A percentile compares a stretch with the other conserved stretches of the same genome.
These are phyloP conservation scores for Brassica carinata DNA, from an alignment of 345 rosid species.

Conservation along the genomic window DNA sequence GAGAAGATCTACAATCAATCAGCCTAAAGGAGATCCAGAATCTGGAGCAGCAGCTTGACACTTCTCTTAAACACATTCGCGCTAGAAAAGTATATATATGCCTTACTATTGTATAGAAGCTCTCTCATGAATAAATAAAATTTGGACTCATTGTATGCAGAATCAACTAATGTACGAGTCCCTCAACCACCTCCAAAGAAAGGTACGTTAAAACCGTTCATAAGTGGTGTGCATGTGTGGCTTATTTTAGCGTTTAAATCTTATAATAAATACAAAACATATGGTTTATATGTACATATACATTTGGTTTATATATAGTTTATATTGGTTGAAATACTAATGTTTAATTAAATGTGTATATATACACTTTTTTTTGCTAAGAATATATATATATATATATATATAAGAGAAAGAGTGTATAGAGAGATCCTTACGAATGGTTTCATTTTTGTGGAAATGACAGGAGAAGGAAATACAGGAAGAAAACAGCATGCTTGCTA, in stretches of 20 bases:
- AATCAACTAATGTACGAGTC: slow-evolving; percentile 85
- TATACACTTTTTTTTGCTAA: too few relatives aligned
- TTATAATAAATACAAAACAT: background rate
- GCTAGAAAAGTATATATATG: slow-evolving; percentile 60
- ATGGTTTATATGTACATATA: background rate
- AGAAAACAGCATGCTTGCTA: slow-evolving; percentile 63
- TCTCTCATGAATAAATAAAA: background rate
- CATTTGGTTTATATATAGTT: too few relatives aligned
- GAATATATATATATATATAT: too few relatives aligned
- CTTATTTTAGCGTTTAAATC: background rate
- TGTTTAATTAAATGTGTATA: background rate
- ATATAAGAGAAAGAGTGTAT: background rate
- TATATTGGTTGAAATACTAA: background rate
- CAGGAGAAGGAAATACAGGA: slow-evolving; percentile 74
- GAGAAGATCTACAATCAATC: slow-evolving; percentile 73
- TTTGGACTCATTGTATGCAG: slow-evolving; percentile 43
- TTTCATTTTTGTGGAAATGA: slow-evolving; percentile 23
- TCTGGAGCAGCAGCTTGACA: slow-evolving; percentile 91
- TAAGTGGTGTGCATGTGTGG: background rate
- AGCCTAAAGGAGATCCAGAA: slow-evolving; percentile 70
- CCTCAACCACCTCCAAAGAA: slow-evolving; percentile 72
- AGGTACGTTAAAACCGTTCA: slow-evolving; percentile 46
- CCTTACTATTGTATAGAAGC: background rate
- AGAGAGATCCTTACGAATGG: background rate
- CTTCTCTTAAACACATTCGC: slow-evolving; percentile 76